Conservation (phyloP, 2,329 filamentous ascomycete genomes). For the Alternaria alternata region DNA sequence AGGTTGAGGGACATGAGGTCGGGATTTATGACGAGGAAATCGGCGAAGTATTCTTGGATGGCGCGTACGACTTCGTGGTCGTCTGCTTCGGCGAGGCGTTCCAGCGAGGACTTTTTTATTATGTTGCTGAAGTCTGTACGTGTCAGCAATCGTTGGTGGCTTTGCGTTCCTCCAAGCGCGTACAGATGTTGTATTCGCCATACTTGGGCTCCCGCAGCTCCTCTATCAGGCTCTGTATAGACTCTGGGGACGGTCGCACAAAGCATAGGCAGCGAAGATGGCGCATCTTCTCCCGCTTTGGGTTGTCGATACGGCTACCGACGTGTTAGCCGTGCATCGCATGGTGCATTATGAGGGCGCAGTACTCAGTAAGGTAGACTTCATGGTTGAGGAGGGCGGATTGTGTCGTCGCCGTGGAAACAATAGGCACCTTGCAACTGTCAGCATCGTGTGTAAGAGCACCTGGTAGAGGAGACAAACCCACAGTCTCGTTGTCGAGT, state of each 20-base stretch:
- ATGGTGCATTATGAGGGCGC: conserved; percentile 13
- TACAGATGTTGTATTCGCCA: conserved; percentile 91
- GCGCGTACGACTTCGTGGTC: conserved; percentile 95
- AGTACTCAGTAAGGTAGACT: conserved; percentile 89
- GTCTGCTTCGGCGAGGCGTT: conserved; percentile 93
- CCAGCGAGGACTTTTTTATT: conserved; percentile 92
- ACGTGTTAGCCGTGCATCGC: conserved; percentile 30
- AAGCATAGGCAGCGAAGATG: conserved; percentile 94
- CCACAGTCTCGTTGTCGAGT: conserved; percentile 87
- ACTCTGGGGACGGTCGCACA: conserved; percentile 88
- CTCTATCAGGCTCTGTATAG: conserved; percentile 92
- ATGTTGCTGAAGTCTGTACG: conserved; percentile 87
- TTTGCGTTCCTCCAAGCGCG: conserved; percentile 9
- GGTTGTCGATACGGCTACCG: conserved; percentile 79
- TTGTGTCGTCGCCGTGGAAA: conserved; percentile 95
- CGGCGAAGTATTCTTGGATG: conserved; percentile 95
- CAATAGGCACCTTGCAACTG: conserved; percentile 73
- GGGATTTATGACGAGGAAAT: conserved; percentile 93
- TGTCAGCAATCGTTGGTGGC: conserved; percentile 28
- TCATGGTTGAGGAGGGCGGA: conserved; percentile 94
- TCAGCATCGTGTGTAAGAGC: conserved; percentile 21
- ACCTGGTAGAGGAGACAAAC: conserved; percentile 55
- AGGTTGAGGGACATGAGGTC: conserved; percentile 87
- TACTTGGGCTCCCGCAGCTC: conserved; percentile 96
- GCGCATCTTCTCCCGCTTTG: conserved; percentile 93